Base-by-base conservation (phyloP, 2,329 filamentous ascomycete genomes). In the Colletotrichum sansevieriae region DNA sequence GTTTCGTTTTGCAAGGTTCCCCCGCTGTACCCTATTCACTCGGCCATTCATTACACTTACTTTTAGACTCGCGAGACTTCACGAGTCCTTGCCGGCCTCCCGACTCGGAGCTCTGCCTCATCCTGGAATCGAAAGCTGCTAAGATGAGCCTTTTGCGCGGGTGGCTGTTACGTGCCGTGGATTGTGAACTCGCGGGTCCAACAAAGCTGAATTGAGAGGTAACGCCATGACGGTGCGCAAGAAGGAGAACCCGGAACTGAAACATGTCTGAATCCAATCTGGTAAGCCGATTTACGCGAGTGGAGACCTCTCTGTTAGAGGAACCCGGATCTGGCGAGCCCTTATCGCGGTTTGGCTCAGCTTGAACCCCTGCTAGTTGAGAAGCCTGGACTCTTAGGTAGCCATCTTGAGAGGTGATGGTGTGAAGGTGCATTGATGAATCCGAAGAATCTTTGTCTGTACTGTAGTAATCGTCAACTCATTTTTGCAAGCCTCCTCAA, bases 261-360 rank as follows among this genome's bases (percentile, higher is more conserved):
- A 65, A 68, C 61, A 49, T 20, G 46, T 35, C 65, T 49, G 65
- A 65, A 65, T 65, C 60, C 61, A 65, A 58, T 54, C 33, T 46
- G 64, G 25, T 6, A 46, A 44, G 65, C 52, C 65, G 37, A 41
- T 35, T 55, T 46, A n/a, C 58, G 61, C 52, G 61, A 54, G 65
- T 59, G 61, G 65, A 59, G 54, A 33, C 13, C 35, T 63, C 11
- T 63, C 44, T 56, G 44, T 37, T 39, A 35, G 57, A 41, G 22
- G 46, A 51, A 60, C 44, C 37, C 44, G 54, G 49, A 7, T 3
- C 46, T 25, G 3, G 46, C 13, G 25, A 55, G 52, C 35, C 52
- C 52, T 55, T 55, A 41, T 55, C 52, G 20, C 52, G 11, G 25
- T 55, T 41, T 55, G 39, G 12, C 39, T 43, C 9, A 44, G 37